These are phyloP conservation scores for Auricularia heimuer DNA, from an alignment of 768 basidiomycete genomes.

Conservation along the genomic window DNA sequence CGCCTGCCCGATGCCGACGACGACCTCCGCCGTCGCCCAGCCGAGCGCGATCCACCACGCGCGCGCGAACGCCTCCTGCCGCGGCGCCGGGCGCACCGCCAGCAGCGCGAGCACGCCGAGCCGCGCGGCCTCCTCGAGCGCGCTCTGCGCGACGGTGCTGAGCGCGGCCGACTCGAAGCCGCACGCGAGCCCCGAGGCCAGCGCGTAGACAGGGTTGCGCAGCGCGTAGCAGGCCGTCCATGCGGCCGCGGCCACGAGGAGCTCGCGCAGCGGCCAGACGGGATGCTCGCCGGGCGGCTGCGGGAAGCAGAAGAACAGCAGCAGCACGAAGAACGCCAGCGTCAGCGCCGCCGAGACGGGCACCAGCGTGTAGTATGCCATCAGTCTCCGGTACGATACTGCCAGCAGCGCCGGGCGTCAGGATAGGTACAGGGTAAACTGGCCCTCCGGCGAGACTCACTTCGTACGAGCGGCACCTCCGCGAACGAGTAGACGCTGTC, in stretches of 20 bases:
- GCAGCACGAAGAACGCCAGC: slow-evolving; percentile 11
- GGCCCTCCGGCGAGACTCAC: neutral
- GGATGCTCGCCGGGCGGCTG: slow-evolving; percentile 34
- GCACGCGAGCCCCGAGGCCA: slow-evolving; percentile 23
- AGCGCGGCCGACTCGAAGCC: slow-evolving; percentile 26
- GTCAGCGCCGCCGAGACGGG: slow-evolving; percentile 34
- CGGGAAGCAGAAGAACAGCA: slow-evolving; percentile 34
- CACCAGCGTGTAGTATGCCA: slow-evolving; percentile 51
- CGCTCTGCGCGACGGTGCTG: slow-evolving; percentile 36
- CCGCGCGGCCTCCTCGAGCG: slow-evolving; percentile 44
- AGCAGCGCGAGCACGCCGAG: slow-evolving; percentile 45
- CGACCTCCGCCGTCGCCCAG: slow-evolving; percentile 62
- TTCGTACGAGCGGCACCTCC: neutral
- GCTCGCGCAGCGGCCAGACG: slow-evolving; percentile 40
- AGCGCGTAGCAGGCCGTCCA: slow-evolving; percentile 52
- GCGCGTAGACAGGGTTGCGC: slow-evolving; percentile 35
- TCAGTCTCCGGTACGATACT: slow-evolving; percentile 55
- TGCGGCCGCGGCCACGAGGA: slow-evolving; percentile 49
- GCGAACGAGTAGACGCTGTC: neutral
- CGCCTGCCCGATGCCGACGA: slow-evolving; percentile 57
- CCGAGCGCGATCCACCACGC: slow-evolving; percentile 75
- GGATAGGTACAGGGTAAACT: neutral
- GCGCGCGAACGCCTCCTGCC: slow-evolving; percentile 38
- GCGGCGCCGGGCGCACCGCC: slow-evolving; percentile 26
- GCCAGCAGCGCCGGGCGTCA: neutral